A percentile compares a stretch with the other conserved stretches of the same genome.
phyloP scores from a whole-genome alignment of 805 yeast genomes.

The Cyberlindnera misumaiensis region DNA sequence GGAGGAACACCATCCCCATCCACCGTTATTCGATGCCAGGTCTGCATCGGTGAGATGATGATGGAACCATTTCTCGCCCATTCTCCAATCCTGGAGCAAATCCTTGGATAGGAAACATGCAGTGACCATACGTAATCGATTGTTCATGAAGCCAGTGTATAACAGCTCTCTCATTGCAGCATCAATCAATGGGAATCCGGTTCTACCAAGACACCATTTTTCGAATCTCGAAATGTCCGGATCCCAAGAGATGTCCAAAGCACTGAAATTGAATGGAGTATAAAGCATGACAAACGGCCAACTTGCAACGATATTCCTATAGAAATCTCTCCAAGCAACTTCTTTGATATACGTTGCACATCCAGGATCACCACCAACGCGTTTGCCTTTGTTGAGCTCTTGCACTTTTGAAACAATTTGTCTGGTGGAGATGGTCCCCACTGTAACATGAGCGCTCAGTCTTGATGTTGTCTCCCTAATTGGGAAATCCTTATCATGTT shows the following conservation, averaged over 20 bases:
- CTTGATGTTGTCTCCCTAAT: conserved; percentile 27
- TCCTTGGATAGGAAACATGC: conserved; percentile 47
- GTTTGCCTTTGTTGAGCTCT: conserved; percentile 22
- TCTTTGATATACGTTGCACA: conserved; percentile 43
- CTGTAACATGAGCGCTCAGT: conserved; percentile 39
- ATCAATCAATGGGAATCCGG: conserved; percentile 53
- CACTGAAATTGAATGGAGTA: conserved; percentile 40
- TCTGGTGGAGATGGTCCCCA: conserved; percentile 41
- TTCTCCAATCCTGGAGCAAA: conserved; percentile 46
- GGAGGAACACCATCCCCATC: conserved; percentile 51
- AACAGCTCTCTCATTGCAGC: conserved; percentile 50
- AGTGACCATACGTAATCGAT: conserved; percentile 47
- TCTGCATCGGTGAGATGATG: conserved; percentile 45
- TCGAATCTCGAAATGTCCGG: conserved; percentile 34
- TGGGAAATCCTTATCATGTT: conserved; percentile 19
- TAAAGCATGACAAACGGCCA: conserved; percentile 49
- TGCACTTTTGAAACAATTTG: conserved; percentile 28
- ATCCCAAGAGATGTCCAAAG: conserved; percentile 37
- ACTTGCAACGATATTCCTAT: conserved; percentile 38
- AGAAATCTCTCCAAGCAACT: conserved; percentile 54
- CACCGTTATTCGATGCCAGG: conserved; percentile 47
- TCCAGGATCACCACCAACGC: conserved; percentile 28
- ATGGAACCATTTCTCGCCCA: conserved; percentile 47
- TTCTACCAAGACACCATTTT: conserved; percentile 46
- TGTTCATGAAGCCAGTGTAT: conserved; percentile 47